phyloP scores from a whole-genome alignment of 768 basidiomycete species.

The Epithele typhae region DNA sequence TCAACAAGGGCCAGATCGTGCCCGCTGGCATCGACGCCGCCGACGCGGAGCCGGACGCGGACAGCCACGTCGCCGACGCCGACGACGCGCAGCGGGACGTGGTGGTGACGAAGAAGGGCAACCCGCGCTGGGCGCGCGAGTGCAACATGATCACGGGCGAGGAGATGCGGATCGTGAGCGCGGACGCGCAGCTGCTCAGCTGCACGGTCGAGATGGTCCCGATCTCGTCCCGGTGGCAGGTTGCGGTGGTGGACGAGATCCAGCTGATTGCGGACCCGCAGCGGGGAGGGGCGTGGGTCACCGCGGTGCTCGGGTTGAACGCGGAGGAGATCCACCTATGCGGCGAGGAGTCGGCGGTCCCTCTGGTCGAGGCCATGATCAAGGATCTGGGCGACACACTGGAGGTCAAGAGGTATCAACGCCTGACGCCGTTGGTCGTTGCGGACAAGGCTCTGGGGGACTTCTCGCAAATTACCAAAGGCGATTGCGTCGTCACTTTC shows the following conservation, averaged over 20 bases:
- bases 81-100: conserved; percentile 8
- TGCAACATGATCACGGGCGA: conserved; percentile 95
- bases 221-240: conserved; percentile 43
- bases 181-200: conserved; percentile 53
- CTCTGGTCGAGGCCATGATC: conserved; percentile 67
- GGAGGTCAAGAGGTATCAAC: conserved; percentile 75
- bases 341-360: conserved; percentile 90
- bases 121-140: conserved; percentile 44
- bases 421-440: conserved; percentile 79
- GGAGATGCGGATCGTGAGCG: conserved; percentile 69
- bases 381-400: conserved; percentile 78
- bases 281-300: conserved; percentile 81
- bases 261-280: conserved; percentile 85
- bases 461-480: conserved; percentile 57
- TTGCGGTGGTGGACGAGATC: conserved; percentile 95
- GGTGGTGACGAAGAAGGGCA: conserved; percentile 30
- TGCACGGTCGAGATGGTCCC: conserved; percentile 95
- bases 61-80: conserved; percentile 24
- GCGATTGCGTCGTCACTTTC: conserved; percentile 92
- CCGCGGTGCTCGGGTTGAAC: conserved; percentile 67
- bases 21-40: conserved; percentile 55
- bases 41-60: conserved; percentile 33
- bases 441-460: conserved; percentile 64
- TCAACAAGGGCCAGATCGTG: conserved; percentile 87
- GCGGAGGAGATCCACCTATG: conserved; percentile 91